Evolutionary conservation across 1,139 yeast species (phyloP), one percentile per base, ranked within the genome.

Genomic region (Scheffersomyces lignicola): DNA sequence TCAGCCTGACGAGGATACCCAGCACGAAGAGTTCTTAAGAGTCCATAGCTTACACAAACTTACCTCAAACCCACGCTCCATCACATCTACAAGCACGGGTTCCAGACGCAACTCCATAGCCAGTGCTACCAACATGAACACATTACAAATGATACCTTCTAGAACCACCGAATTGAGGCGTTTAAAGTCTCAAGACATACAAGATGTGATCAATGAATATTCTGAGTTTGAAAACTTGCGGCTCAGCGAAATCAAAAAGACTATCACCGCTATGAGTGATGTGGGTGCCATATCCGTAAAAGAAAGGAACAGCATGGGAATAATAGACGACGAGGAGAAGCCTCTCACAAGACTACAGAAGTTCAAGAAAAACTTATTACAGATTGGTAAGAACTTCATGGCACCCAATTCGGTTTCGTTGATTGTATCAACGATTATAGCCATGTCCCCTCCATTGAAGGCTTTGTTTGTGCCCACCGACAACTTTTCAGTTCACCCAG

Each of bases 371-470:
- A 47, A 37, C 25, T 48, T 7, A 27, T 36, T 13, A 38, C 45
- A 26, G 28, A 39, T 56, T 20, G 43, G 69, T 2, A 73, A 73
- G 49, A 88, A 87, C 58, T 73, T 89, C 43, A 50, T 70, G 28
- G 72, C 94, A 11, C 94, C 95, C 0, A 80, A 80, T 31, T 81
- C 95, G 2, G 48, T 80, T 29, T 66, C 90, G 1, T 73, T 87
- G 29, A 67, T 88, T 3, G 31, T 77, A 0, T 71, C 92, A 1
- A 58, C 90, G 32, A 65, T 72, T 3, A 65, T 86, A 16, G 79
- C 94, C 11, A 85, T 90, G 85, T 71, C 92, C 10, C 96, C 96
- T 1, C 90, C 95, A 67, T 67, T 88, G 10, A 83, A 85, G 49
- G 87, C 94, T 1, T 67, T 89, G 21, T 90, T 90, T 55, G 88